These are phyloP conservation scores for Fusarium multiceps DNA, from an alignment of 2,329 filamentous ascomycete genomes.

Conservation along the genomic window DNA sequence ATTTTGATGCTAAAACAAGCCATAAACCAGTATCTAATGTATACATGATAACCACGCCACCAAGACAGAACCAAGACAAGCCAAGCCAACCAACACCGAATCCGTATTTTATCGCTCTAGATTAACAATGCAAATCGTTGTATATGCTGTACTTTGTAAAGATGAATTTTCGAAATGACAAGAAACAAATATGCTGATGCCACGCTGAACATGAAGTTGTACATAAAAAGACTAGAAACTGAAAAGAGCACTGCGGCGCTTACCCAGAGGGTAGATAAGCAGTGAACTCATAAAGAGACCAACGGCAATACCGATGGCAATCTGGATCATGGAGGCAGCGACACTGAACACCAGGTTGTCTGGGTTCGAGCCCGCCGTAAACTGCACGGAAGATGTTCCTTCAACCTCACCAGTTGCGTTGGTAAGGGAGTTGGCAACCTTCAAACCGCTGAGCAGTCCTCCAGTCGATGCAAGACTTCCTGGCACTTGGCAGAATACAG, in stretches of 20 bases:
- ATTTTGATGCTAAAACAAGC: conserved; percentile 1
- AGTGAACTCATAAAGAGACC: conserved; percentile 62
- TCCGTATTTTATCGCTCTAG: conserved; percentile 6
- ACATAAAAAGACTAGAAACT: conserved; percentile 53
- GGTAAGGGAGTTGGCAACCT: conserved; percentile 57
- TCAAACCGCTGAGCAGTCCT: conserved; percentile 58
- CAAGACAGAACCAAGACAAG: not conserved
- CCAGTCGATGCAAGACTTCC: conserved; percentile 61
- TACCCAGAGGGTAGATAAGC: conserved; percentile 62
- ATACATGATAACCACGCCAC: conserved; percentile 2
- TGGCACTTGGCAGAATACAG: conserved; percentile 62
- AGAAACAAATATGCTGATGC: conserved; percentile 15
- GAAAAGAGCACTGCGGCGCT: conserved; percentile 62
- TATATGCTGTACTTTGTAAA: conserved; percentile 12
- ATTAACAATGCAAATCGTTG: not conserved
- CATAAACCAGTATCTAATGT: conserved; percentile 8
- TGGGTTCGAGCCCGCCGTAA: conserved; percentile 36
- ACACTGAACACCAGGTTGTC: conserved; percentile 58
- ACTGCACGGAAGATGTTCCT: conserved; percentile 49
- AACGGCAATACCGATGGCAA: conserved; percentile 63
- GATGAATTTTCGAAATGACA: not conserved
- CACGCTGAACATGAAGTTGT: conserved; percentile 7
- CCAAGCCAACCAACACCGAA: not conserved
- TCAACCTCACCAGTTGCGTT: conserved; percentile 51
- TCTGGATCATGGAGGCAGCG: conserved; percentile 63